Evolutionary conservation across 306 rosid species (phyloP).

Genomic region (Rosa persica): DNA sequence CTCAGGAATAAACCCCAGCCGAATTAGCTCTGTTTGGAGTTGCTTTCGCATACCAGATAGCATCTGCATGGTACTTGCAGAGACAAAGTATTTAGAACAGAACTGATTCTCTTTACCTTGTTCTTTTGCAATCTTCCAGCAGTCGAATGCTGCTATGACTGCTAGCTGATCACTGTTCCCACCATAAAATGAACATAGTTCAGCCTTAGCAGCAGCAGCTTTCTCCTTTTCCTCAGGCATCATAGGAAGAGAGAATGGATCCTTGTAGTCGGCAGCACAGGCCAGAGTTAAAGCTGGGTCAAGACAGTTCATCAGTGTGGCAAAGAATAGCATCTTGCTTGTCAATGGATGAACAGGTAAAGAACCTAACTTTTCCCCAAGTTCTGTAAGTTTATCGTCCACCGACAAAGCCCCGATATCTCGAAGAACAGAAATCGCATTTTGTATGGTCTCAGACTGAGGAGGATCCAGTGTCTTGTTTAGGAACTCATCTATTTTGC

Average conservation of each 20-base stretch:
- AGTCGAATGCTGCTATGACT: conserved; percentile 72
- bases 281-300: conserved; percentile 97
- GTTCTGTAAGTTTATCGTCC: conserved; percentile 72
- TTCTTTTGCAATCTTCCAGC: conserved; percentile 70
- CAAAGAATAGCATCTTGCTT: conserved; percentile 88
- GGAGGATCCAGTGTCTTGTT: conserved; percentile 92
- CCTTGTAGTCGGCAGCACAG: conserved; percentile 73
- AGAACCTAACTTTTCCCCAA: conserved; percentile 87
- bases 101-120: conserved; percentile 55
- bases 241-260: conserved; percentile 90
- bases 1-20: conserved; percentile 58
- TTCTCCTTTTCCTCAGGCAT: conserved; percentile 48
- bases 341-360: conserved; percentile 92
- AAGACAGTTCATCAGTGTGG: conserved; percentile 87
- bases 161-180: conserved; percentile 90
- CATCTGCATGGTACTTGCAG: conserved; percentile 64
- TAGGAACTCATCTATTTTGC: conserved; percentile 68
- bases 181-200: conserved; percentile 75
- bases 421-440: conserved; percentile 76
- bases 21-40: conserved; percentile 66
- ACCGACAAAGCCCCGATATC: conserved; percentile 86
- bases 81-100: conserved; percentile 66
- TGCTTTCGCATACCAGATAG: conserved; percentile 72
- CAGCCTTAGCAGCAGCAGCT: conserved; percentile 61
- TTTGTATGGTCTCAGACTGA: conserved; percentile 62